These are phyloP conservation scores for Coemansia sp. DNA, from an alignment of 192 early-diverging fungal genomes.

Conservation along the genomic window DNA sequence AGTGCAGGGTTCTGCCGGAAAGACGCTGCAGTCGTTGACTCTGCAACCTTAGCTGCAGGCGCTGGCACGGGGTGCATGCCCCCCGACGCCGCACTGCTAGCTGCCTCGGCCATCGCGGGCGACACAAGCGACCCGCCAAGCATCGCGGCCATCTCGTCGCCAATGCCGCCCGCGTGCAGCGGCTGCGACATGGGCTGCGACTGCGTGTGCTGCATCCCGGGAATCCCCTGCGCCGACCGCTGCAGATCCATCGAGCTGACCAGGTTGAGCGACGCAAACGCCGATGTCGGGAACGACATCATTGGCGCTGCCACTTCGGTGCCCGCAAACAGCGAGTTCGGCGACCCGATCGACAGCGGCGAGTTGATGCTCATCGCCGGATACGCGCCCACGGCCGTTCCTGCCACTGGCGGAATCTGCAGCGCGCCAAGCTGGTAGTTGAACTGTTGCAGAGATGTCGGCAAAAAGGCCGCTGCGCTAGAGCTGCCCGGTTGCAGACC, in stretches of 20 bases:
- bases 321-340: constrained; percentile 30
- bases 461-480: not conserved
- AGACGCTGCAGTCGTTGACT: constrained; percentile 11
- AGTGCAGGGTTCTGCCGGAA: constrained; percentile 2
- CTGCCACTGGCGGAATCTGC: constrained; percentile 8
- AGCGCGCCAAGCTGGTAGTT: constrained; percentile 34
- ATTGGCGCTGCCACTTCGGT: constrained; percentile 12
- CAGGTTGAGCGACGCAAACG: constrained; percentile 49
- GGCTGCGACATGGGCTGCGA: not conserved
- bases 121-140: constrained; percentile 19
- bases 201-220: constrained; percentile 5
- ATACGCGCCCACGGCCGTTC: not conserved
- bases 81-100: constrained; percentile 6
- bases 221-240: constrained; percentile 8
- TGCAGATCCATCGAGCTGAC: constrained; percentile 39
- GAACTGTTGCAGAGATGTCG: constrained; percentile 26
- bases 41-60: constrained; percentile 18
- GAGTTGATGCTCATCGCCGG: constrained; percentile 22
- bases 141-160: constrained; percentile 17
- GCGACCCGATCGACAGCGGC: constrained; percentile 29
- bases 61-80: constrained; percentile 48
- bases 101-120: not conserved
- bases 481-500: not conserved
- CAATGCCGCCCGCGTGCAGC: not conserved
- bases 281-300: constrained; percentile 39